These are phyloP conservation scores for Coniochaeta sp. DNA, from an alignment of 2,329 filamentous ascomycete genomes.

Conservation along the genomic window DNA sequence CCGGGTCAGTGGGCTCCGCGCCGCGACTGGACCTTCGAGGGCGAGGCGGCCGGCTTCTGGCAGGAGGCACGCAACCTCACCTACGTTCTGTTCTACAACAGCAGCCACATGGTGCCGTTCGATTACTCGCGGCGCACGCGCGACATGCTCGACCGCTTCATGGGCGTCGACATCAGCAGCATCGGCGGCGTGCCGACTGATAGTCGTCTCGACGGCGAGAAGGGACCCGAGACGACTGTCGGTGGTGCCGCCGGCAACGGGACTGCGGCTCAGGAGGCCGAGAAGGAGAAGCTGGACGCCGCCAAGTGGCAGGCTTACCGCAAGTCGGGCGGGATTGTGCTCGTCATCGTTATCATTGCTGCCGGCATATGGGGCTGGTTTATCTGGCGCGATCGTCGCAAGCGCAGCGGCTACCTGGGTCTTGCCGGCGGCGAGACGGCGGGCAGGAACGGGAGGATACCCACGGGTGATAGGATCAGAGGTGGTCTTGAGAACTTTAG, in stretches of 20 bases:
- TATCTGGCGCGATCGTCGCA: constrained; percentile 56
- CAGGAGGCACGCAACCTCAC: constrained; percentile 93
- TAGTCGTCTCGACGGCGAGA: constrained; percentile 78
- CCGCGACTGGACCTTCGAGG: constrained; percentile 90
- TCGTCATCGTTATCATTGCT: constrained; percentile 72
- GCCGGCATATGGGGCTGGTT: constrained; percentile 70
- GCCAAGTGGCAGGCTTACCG: constrained; percentile 87
- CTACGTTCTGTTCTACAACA: constrained; percentile 91
- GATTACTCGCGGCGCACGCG: constrained; percentile 79
- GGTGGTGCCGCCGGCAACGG: constrained; percentile 54
- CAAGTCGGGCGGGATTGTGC: constrained; percentile 76
- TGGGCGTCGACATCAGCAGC: constrained; percentile 82
- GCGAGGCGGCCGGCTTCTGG: constrained; percentile 80
- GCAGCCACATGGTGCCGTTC: constrained; percentile 97
- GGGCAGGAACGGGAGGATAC: constrained; percentile 17
- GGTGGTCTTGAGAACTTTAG: constrained; percentile 39
- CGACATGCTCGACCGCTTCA: constrained; percentile 97
- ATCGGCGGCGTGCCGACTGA: constrained; percentile 78
- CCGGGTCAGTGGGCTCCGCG: constrained; percentile 89
- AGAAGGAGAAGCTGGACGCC: constrained; percentile 67
- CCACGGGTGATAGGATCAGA: constrained; percentile 10
- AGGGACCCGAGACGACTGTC: constrained; percentile 69
- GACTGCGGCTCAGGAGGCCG: constrained; percentile 58
- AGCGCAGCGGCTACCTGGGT: constrained; percentile 46
- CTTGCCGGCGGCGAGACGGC: constrained; percentile 31